Evolutionary conservation across 192 early-diverging fungal species (phyloP), one percentile per base, ranked within the genome.

Genomic region (Backusella tarrabulga): DNA sequence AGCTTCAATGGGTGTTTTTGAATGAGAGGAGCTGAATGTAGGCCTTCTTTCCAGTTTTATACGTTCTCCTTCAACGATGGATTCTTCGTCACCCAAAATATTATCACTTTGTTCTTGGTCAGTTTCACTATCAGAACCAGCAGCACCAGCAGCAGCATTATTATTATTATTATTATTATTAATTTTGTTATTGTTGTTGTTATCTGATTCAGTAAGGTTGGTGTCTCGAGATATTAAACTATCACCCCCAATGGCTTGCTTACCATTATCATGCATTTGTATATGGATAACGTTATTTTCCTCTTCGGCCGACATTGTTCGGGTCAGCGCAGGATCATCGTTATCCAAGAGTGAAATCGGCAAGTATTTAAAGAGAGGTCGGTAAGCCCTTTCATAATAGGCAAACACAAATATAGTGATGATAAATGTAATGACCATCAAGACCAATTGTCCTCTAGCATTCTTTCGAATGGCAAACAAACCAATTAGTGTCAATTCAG

Each of bases 401-500:
- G 23, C 8, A 50, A 86, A 71, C 32, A 80, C 76, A 35, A 78
- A 72, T 4, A 74, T 56, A 4, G 76, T 77, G 4, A 63, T 52
- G 3, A 86, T 70, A 2, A 88, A 42, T 12, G 78, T 9, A 32
- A 86, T 42, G 15, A 88, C 74, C 81, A 85, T 86, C 29, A 88
- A 70, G 3, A 82, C 72, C 21, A 80, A 80, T 23, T 88, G 87
- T 52, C 76, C 60, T 32, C 72, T 56, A 9, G 91, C 83, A 17
- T 84, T 70, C 36, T 86, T 86, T 35, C 74, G 68, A 36, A 95
- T 79, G 72, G 89, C 82, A 80, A 96, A 92, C 32, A 96, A 74
- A 7, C 92, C 90, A 74, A 93, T 84, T 70, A 95, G 88, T 0
- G 91, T 88, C n/a, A 95, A 80, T 79, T 95, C 87, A 46, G 86